Evolutionary conservation across 1,284 basidiomycete species (phyloP).

Genomic region (Tylopilus orsonianus): DNA sequence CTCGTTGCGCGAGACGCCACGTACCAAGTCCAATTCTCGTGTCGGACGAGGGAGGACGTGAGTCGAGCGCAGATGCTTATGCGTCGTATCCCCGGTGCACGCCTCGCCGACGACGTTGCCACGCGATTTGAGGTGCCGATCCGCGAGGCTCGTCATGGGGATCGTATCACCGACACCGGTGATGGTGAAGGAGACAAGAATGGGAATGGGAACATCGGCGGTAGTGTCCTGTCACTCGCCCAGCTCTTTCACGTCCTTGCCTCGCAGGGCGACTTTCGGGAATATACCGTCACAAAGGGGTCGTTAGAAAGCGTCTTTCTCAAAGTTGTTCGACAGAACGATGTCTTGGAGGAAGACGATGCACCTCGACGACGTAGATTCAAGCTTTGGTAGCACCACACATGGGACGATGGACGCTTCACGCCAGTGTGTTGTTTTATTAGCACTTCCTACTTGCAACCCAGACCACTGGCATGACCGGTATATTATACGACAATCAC

Average conservation of each 20-base stretch:
- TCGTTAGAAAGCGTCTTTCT: constrained; percentile 72
- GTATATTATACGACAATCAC: constrained; percentile 15
- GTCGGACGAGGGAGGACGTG: constrained; percentile 58
- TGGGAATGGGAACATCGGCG: too few relatives aligned
- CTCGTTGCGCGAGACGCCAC: constrained; percentile 66
- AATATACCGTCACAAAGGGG: constrained; percentile 68
- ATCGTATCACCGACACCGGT: constrained; percentile 13
- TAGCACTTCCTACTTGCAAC: too few relatives aligned
- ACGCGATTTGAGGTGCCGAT: constrained; percentile 78
- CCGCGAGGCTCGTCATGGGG: too few relatives aligned
- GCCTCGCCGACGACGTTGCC: constrained; percentile 71
- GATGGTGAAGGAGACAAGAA: background rate
- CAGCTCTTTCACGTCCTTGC: constrained; percentile 58
- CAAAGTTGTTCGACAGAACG: constrained; percentile 67
- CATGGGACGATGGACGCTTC: too few relatives aligned
- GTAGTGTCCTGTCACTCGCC: constrained; percentile 56
- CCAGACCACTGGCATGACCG: too few relatives aligned
- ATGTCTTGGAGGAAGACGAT: constrained; percentile 51
- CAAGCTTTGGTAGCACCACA: constrained; percentile 8
- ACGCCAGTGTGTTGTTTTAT: too few relatives aligned
- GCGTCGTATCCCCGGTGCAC: constrained; percentile 59
- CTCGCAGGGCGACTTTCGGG: constrained; percentile 50
- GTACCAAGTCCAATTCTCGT: constrained; percentile 79
- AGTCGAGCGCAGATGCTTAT: constrained; percentile 58
- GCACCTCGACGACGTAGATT: constrained; percentile 2